A percentile compares a stretch with the other conserved stretches of the same genome.
phyloP scores from a whole-genome alignment of 2,329 filamentous ascomycete species.

The Cytospora leucostoma region DNA sequence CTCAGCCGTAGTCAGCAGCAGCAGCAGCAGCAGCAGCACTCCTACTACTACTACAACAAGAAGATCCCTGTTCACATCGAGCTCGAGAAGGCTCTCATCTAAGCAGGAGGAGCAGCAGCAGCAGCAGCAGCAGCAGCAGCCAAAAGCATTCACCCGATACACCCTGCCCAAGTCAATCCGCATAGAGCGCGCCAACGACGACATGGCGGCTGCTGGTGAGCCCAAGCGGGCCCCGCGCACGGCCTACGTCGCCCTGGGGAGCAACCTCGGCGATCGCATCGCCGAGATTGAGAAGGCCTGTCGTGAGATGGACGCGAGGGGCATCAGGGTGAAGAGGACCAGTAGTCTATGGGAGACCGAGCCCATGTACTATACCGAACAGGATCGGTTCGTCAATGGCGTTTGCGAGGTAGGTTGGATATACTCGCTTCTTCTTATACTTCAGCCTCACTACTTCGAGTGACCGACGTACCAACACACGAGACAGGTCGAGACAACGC shows the following conservation, averaged over 20 bases:
- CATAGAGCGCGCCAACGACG: conserved; percentile 33
- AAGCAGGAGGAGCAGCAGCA: not conserved
- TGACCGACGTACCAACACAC: conserved; percentile 16
- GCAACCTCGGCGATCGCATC: conserved; percentile 86
- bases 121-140: conserved; percentile 8
- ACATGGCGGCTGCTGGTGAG: conserved; percentile 27
- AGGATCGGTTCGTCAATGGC: conserved; percentile 87
- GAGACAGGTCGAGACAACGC: conserved; percentile 72
- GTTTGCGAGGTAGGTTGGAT: conserved; percentile 74
- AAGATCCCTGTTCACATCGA: conserved; percentile 24
- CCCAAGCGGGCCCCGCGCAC: conserved; percentile 39
- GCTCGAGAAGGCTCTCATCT: conserved; percentile 12
- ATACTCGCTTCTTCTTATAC: not conserved
- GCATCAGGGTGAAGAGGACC: conserved; percentile 74
- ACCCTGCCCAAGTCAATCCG: conserved; percentile 26
- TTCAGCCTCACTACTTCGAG: conserved; percentile 21
- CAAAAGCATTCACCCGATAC: conserved; percentile 25
- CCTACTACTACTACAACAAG: not conserved
- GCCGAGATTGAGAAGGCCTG: conserved; percentile 84
- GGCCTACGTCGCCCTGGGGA: conserved; percentile 86
- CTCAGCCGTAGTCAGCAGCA: conserved; percentile 4
- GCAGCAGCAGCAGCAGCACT: not conserved
- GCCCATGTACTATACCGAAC: conserved; percentile 94
- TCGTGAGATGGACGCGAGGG: conserved; percentile 69
- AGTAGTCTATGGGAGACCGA: conserved; percentile 93